Conservation (phyloP, 176 grass and related monocot species). For the Zizania latifolia region DNA sequence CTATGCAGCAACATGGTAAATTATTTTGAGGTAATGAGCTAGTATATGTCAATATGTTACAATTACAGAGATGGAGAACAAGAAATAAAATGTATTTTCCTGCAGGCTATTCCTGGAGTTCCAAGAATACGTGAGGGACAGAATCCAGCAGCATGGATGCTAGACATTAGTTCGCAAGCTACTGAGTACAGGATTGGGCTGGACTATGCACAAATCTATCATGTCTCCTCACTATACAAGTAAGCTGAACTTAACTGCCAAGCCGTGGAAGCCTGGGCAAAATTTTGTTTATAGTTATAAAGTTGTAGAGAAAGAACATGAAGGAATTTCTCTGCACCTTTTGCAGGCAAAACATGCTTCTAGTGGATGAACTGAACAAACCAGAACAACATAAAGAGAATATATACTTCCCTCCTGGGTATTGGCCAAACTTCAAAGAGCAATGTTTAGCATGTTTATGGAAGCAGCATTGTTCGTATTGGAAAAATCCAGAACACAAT, state of each 20-base stretch:
- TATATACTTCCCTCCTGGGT: constrained; percentile 35
- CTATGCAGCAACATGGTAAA: constrained; percentile 70
- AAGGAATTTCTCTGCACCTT: constrained; percentile 12
- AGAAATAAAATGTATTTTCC: constrained; percentile 17
- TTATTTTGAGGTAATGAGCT: constrained; percentile 75
- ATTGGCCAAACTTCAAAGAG: constrained; percentile 34
- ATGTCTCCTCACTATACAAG: constrained; percentile 61
- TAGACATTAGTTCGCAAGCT: constrained; percentile 60
- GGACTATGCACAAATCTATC: constrained; percentile 63
- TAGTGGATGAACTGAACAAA: constrained; percentile 53
- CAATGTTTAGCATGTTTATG: constrained; percentile 52
- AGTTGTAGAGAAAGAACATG: constrained; percentile 4
- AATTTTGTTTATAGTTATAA: neutral
- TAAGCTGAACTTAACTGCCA: too few species aligned
- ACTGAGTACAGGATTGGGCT: constrained; percentile 60
- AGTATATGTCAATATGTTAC: neutral
- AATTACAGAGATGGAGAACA: neutral
- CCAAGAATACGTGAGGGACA: constrained; percentile 61
- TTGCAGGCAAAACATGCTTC: constrained; percentile 55
- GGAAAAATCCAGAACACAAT: constrained; percentile 64
- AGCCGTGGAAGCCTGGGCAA: too few species aligned
- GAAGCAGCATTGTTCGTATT: constrained; percentile 52
- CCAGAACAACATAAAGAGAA: constrained; percentile 42
- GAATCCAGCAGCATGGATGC: constrained; percentile 83
- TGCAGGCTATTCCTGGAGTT: constrained; percentile 73